Conservation (phyloP, 352 stramenopile species). For the Blastocystis sp. region DNA sequence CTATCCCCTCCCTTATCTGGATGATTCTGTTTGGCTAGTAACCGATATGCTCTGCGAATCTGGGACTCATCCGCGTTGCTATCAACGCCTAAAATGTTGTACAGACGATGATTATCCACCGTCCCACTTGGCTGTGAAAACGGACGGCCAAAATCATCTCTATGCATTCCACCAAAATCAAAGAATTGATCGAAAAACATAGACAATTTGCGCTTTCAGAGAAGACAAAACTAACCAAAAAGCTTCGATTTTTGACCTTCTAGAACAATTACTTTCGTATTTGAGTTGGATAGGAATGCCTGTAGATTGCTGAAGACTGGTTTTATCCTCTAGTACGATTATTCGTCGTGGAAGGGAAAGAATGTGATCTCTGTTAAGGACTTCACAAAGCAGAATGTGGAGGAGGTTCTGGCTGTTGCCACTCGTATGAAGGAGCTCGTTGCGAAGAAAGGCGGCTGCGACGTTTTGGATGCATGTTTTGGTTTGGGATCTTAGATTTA, state of each 20-base stretch:
- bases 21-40: slow-evolving; percentile 85
- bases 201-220: background rate
- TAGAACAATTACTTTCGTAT: slow-evolving; percentile 14
- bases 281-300: background rate
- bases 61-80: slow-evolving; percentile 76
- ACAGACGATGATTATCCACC: slow-evolving; percentile 77
- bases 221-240: background rate
- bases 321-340: slow-evolving; percentile 59
- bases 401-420: slow-evolving; percentile 62
- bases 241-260: background rate
- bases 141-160: background rate
- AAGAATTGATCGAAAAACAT: slow-evolving; percentile 60
- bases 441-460: slow-evolving; percentile 61
- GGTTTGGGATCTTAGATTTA: slow-evolving; percentile 50
- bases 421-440: slow-evolving; percentile 64
- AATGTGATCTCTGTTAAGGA: slow-evolving; percentile 66
- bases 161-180: slow-evolving; percentile 21
- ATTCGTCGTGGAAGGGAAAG: slow-evolving; percentile 63
- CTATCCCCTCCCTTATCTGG: slow-evolving; percentile 94
- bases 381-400: slow-evolving; percentile 64
- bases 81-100: slow-evolving; percentile 75
- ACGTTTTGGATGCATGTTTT: slow-evolving; percentile 46
- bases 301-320: background rate
- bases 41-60: slow-evolving; percentile 81
- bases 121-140: background rate